phyloP scores from a whole-genome alignment of 306 rosid genomes.

The Sphenostylis stenocarpa region DNA sequence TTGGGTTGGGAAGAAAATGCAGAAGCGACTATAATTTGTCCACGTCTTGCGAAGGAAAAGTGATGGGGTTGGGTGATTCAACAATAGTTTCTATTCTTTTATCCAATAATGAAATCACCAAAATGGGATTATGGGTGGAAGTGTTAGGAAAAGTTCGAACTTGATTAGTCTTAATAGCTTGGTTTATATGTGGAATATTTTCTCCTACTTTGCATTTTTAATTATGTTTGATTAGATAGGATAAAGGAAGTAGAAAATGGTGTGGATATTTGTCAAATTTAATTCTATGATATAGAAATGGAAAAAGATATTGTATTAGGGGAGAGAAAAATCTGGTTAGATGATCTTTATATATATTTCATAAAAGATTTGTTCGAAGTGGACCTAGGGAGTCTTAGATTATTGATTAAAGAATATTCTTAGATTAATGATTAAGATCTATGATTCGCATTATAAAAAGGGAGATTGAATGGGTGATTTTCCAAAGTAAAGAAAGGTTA shows the following conservation, averaged over 20 bases:
- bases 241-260: neutral
- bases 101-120: conserved; percentile 17
- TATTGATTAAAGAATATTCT: neutral
- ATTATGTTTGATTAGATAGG: neutral
- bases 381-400: neutral
- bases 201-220: neutral
- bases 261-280: neutral
- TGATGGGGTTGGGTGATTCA: too few species aligned
- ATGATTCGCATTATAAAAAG: neutral
- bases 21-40: conserved; percentile 11
- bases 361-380: neutral
- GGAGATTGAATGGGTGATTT: neutral
- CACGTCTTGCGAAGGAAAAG: conserved; percentile 21
- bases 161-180: neutral
- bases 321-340: neutral
- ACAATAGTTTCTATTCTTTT: conserved; percentile 9
- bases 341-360: neutral
- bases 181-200: conserved; percentile 34
- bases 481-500: conserved; percentile 13
- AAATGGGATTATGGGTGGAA: conserved; percentile 28
- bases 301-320: neutral
- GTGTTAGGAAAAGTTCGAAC: conserved; percentile 28
- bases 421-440: neutral
- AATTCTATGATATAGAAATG: neutral
- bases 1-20: neutral